Percentiles rank a stretch among this genome's conserved stretches.
These are phyloP conservation scores for Tolypocladium endophyticum DNA, from an alignment of 2,329 filamentous ascomycete genomes.

Conservation along the genomic window DNA sequence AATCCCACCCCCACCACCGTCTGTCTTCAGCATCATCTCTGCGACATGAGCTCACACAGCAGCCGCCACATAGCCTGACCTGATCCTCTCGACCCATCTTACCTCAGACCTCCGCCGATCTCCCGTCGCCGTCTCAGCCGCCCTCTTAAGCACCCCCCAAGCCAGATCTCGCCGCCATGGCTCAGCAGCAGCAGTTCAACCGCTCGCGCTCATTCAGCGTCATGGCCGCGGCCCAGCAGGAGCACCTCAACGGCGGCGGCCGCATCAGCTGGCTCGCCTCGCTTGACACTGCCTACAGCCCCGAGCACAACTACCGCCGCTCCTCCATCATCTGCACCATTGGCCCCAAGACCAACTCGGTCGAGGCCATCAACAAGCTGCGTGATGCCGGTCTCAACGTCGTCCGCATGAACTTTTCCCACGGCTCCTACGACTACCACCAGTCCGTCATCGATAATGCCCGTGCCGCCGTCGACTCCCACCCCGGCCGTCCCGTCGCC, in stretches of 20 bases:
- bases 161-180: constrained; percentile 16
- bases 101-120: not conserved
- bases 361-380: constrained; percentile 92
- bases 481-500: constrained; percentile 77
- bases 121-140: not conserved
- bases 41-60: not conserved
- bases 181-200: constrained; percentile 16
- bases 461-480: constrained; percentile 68
- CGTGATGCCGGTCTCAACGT: constrained; percentile 89
- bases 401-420: constrained; percentile 99
- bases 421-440: constrained; percentile 75
- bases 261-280: constrained; percentile 55
- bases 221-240: constrained; percentile 60
- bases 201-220: constrained; percentile 25
- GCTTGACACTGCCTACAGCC: constrained; percentile 82
- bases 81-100: not conserved
- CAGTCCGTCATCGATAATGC: constrained; percentile 97
- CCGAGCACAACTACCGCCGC: constrained; percentile 82
- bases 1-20: not conserved
- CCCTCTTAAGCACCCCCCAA: constrained; percentile 1
- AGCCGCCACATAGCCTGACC: not conserved
- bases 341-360: constrained; percentile 97
- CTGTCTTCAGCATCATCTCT: not conserved
- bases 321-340: constrained; percentile 99
- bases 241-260: constrained; percentile 72